A percentile compares a stretch with the other conserved stretches of the same genome.
Conservation (phyloP, 129 eudicot genomes). For the Lactuca sativa region DNA sequence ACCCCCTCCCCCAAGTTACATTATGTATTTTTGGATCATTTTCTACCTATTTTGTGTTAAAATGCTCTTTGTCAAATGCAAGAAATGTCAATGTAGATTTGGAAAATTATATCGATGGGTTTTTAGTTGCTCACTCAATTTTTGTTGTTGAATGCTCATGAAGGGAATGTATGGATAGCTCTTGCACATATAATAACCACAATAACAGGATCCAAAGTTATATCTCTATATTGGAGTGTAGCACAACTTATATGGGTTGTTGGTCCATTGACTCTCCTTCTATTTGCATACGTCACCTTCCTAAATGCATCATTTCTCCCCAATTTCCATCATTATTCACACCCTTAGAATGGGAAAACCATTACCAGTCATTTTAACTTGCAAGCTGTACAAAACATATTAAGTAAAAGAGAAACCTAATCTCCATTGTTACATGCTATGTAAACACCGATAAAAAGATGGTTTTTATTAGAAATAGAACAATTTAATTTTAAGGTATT, state of each 20-base stretch:
- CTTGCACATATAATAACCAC: constrained; percentile 82
- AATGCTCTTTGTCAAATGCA: too few relatives aligned
- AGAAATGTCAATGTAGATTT: too few relatives aligned
- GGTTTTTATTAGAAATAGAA: too few relatives aligned
- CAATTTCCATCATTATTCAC: constrained; percentile 51
- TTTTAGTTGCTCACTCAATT: background rate
- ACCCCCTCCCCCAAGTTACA: too few relatives aligned
- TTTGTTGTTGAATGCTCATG: background rate
- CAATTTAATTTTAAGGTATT: too few relatives aligned
- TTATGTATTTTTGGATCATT: too few relatives aligned
- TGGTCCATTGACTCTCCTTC: constrained; percentile 55
- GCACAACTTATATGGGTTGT: constrained; percentile 89
- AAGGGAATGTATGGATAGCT: constrained; percentile 52
- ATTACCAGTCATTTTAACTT: constrained; percentile 50
- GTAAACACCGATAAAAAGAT: too few relatives aligned
- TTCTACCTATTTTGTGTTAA: too few relatives aligned
- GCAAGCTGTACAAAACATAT: constrained; percentile 55
- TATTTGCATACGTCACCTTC: constrained; percentile 17
- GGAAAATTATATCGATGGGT: background rate
- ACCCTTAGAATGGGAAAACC: constrained; percentile 43
- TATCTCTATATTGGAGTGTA: constrained; percentile 75
- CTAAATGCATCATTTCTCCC: constrained; percentile 55
- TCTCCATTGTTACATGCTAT: background rate
- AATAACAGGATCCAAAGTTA: constrained; percentile 76
- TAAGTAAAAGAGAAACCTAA: constrained; percentile 40